Base-by-base conservation (phyloP, 225 moss, liverwort and hornwort species). In the Marchantia polymorpha region DNA sequence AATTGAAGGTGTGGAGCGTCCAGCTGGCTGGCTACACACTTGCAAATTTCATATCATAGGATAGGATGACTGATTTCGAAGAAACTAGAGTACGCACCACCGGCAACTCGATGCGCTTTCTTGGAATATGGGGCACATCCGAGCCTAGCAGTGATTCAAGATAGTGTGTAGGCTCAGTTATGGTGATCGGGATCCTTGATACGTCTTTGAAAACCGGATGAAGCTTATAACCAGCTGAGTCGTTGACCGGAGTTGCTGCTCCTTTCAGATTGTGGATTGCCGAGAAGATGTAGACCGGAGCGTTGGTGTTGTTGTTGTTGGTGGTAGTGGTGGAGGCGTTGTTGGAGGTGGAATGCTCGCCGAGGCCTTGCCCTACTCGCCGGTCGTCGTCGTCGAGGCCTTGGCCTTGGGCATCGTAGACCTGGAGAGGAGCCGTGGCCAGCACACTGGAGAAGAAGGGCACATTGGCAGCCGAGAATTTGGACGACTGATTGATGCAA, bases 371-470 rank as follows among this genome's bases (percentile, higher is more conserved):
- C 6, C 60, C 59, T 15, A 73, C 72, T 73, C 83, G 84, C 64
- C 82, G 88, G 48, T 76, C 76, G 48, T 90, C 88, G 22, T 88
- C 91, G 4, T 59, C 78, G 12, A 75, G 85, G 22, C 55, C 76
- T 31, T 56, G 78, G 54, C 82, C 84, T 69, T 89, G 83, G 79
- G 68, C 83, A 39, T 87, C 89, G 66, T 80, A 77, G 12, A 85
- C 78, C 72, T 86, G 83, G 65, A 84, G 77, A 66, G 76, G 86
- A 60, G 83, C 68, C 51, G 71, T 82, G 49, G 89, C 76, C 78
- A 91, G 70, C 39, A 87, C 84, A 84, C 86, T 92, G 47, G 94
- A 91, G 77, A 90, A 92, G 73, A 90, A 85, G 83, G 93, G 81
- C 22, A 83, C 83, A 81, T 88, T 92, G 60, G 83, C 39, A n/a